Base-by-base conservation (phyloP, 192 early-diverging fungal genomes). In the Phlyctochytrium planicorne region DNA sequence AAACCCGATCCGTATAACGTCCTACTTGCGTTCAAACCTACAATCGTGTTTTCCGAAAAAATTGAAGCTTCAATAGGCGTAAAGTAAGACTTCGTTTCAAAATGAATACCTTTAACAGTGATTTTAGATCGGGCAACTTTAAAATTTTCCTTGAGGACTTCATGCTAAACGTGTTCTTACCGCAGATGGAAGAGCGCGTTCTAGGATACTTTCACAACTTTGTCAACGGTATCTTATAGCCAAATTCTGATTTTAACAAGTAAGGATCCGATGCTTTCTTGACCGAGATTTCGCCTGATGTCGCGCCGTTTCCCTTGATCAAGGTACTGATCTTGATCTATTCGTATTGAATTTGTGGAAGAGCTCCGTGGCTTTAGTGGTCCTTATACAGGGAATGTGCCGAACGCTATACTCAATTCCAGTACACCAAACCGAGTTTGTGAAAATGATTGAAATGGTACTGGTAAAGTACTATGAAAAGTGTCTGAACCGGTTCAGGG, bases 121-220 rank as follows among this genome's bases (percentile, higher is more conserved):
- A n/a, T n/a, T n/a, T n/a, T n/a, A 79, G 78, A 59, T 63, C 77
- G 24, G 83, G 75, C 24, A 75, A 77, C 23, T 91, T 92, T 61
- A 75, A 78, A 52, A 78, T 63, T 20, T 92, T 90, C 77, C 61
- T 92, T 47, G 84, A 92, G 52, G 91, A 92, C 36, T 92, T 92
- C 79, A 84, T 93, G 52, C 62, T 84, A 72, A 88, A 89, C 79
- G 78, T 92, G 25, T 96, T 93, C 59, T 65, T 97, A 65, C 91
- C 93, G 10, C 87, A 90, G 59, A 89, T 93, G 59, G 91, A 96
- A 66, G 85, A 92, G n/a, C 84, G 90, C 40, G 88, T 92, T 0
- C 76, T 93, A 76, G 85, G 88, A 33, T 84, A 90, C 64, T 87
- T 89, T 61, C 82, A 89, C 33, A 66, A 79, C 33, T 79, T 84